A percentile compares a stretch with the other conserved stretches of the same genome.
phyloP scores from a whole-genome alignment of 805 yeast species.

The Clavispora phyllophila region DNA sequence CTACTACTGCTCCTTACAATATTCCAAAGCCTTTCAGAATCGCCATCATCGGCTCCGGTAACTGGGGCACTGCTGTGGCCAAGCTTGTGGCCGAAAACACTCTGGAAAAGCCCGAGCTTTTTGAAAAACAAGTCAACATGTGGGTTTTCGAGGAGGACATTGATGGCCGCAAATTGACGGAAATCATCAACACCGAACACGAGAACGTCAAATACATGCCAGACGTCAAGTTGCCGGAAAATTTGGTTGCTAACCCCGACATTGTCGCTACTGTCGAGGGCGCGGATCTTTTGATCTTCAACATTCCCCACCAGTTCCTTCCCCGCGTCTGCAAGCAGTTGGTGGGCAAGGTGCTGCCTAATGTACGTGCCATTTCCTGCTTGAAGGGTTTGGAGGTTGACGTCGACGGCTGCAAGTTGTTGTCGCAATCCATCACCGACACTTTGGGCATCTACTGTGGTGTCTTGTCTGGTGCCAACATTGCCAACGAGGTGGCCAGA shows the following conservation, averaged over 20 bases:
- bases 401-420: slow-evolving; percentile 39
- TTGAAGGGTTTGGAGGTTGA: slow-evolving; percentile 43
- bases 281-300: slow-evolving; percentile 41
- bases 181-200: slow-evolving; percentile 38
- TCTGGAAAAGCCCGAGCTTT: slow-evolving; percentile 33
- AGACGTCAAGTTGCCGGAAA: slow-evolving; percentile 36
- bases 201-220: slow-evolving; percentile 44
- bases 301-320: slow-evolving; percentile 44
- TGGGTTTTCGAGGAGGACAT: slow-evolving; percentile 43
- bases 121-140: slow-evolving; percentile 37
- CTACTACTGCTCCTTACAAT: slow-evolving; percentile 26
- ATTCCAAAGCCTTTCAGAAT: slow-evolving; percentile 31
- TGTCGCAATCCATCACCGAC: slow-evolving; percentile 40
- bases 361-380: slow-evolving; percentile 41
- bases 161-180: slow-evolving; percentile 38
- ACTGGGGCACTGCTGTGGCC: slow-evolving; percentile 47
- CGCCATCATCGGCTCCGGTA: slow-evolving; percentile 42
- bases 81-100: slow-evolving; percentile 42
- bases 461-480: slow-evolving; percentile 44
- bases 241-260: slow-evolving; percentile 38
- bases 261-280: slow-evolving; percentile 33
- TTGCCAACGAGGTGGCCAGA: slow-evolving; percentile 44
- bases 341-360: slow-evolving; percentile 34
- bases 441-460: slow-evolving; percentile 41
- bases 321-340: slow-evolving; percentile 34